phyloP scores from a whole-genome alignment of 768 basidiomycete genomes.

The Podaxis carcinomalis region DNA sequence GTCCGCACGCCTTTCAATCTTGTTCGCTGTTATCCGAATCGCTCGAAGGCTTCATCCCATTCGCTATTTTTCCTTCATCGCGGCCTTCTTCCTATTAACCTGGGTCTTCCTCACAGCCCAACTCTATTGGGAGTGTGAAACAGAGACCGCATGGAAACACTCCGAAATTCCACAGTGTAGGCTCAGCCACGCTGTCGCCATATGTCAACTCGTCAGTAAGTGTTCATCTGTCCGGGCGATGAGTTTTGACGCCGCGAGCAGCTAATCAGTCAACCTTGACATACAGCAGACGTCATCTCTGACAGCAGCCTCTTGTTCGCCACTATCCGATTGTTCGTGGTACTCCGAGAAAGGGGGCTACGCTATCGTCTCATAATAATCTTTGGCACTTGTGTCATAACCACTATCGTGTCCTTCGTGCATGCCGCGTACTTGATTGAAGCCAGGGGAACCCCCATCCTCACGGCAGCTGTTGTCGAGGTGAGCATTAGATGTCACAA shows the following conservation, averaged over 20 bases:
- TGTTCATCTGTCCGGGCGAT: neutral
- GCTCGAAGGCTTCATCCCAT: conserved; percentile 22
- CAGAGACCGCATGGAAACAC: conserved; percentile 14
- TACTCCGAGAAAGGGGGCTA: conserved; percentile 32
- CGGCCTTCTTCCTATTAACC: conserved; percentile 24
- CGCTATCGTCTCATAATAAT: conserved; percentile 41
- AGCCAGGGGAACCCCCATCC: conserved; percentile 22
- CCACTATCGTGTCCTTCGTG: conserved; percentile 43
- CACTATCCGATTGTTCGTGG: conserved; percentile 40
- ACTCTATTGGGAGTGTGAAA: conserved; percentile 40
- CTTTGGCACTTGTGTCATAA: conserved; percentile 51
- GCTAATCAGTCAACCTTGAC: neutral
- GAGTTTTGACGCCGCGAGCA: neutral
- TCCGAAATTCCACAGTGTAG: neutral
- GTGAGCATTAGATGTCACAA: conserved; percentile 16
- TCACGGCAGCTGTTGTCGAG: conserved; percentile 41
- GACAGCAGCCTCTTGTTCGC: conserved; percentile 41
- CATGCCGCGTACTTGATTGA: conserved; percentile 40
- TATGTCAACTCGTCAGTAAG: conserved; percentile 6
- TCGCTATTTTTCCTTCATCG: conserved; percentile 18
- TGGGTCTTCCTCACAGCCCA: conserved; percentile 36
- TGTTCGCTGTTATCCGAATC: conserved; percentile 48
- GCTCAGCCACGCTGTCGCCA: neutral
- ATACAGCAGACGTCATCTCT: conserved; percentile 42
- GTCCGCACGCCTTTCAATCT: conserved; percentile 6